Conservation (phyloP, 176 grass and related monocot species). For the Aegilops bicornis region DNA sequence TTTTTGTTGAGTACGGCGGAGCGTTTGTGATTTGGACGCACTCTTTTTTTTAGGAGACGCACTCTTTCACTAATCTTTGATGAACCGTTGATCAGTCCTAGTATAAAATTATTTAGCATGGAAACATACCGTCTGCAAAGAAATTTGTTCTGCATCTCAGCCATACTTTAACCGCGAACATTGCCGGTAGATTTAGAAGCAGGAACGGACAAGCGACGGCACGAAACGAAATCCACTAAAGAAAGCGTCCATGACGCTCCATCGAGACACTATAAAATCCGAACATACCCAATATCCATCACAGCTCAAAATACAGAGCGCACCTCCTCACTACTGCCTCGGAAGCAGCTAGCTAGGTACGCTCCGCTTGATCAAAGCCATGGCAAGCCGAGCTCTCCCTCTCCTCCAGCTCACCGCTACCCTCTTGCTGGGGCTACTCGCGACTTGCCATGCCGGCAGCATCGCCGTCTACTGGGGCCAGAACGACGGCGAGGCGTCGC, state of each 20-base stretch:
- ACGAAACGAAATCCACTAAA: slow-evolving; percentile 14
- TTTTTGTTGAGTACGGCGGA: slow-evolving; percentile 16
- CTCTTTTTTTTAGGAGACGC: too few species aligned
- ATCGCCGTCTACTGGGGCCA: slow-evolving; percentile 66
- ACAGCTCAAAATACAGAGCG: too few species aligned
- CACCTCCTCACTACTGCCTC: too few species aligned
- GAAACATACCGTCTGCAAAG: not conserved
- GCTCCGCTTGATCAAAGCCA: not conserved
- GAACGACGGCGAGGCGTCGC: slow-evolving; percentile 45
- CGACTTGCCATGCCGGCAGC: slow-evolving; percentile 40
- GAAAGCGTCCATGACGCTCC: not conserved
- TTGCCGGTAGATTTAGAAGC: slow-evolving; percentile 19
- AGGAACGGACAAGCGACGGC: slow-evolving; percentile 21
- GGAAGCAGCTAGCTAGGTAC: too few species aligned
- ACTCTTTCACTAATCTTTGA: not conserved
- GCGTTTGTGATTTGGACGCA: not conserved
- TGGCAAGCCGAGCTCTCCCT: slow-evolving; percentile 14
- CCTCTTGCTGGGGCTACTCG: not conserved
- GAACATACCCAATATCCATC: not conserved
- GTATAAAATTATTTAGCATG: not conserved
- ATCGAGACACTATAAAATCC: slow-evolving; percentile 17
- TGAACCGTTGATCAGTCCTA: too few species aligned
- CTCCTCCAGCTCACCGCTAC: slow-evolving; percentile 2
- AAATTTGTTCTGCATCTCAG: not conserved
- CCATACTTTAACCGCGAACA: slow-evolving; percentile 8